These are phyloP conservation scores for Lenzites betulinus DNA, from an alignment of 768 basidiomycete genomes.

Conservation along the genomic window DNA sequence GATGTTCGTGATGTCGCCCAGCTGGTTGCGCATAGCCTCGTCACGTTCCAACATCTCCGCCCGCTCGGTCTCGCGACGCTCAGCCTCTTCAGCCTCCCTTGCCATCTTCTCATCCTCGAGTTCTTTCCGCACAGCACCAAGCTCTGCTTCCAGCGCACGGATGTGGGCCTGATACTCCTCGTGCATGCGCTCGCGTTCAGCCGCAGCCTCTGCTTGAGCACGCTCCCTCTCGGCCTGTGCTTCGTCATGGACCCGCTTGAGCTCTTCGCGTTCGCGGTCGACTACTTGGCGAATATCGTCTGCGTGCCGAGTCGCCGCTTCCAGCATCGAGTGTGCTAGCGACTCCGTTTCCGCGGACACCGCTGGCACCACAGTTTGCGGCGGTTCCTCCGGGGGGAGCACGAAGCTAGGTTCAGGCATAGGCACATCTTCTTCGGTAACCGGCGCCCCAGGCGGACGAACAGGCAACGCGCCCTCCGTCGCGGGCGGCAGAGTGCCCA, in stretches of 20 bases:
- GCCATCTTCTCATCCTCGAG: conserved; percentile 64
- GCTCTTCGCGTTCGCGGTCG: conserved; percentile 59
- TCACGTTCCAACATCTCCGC: conserved; percentile 60
- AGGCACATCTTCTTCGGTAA: neutral
- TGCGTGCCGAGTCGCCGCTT: conserved; percentile 59
- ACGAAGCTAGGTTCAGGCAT: neutral
- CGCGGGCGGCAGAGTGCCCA: conserved; percentile 18
- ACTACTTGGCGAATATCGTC: conserved; percentile 61
- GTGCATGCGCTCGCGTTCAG: conserved; percentile 43
- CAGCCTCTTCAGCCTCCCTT: conserved; percentile 59
- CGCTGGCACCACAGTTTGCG: neutral
- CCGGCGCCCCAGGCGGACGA: conserved; percentile 16
- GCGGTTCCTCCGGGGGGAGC: neutral
- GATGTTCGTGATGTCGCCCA: conserved; percentile 72
- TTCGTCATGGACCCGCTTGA: conserved; percentile 54
- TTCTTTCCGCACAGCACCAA: conserved; percentile 38
- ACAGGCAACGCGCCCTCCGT: conserved; percentile 21
- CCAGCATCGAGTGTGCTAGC: conserved; percentile 41
- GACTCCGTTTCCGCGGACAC: conserved; percentile 33
- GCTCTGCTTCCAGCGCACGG: conserved; percentile 28
- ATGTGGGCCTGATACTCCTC: conserved; percentile 29
- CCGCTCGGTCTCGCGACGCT: conserved; percentile 61
- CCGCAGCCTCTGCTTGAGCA: conserved; percentile 50
- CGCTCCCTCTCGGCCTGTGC: conserved; percentile 56
- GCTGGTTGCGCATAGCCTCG: conserved; percentile 58